phyloP scores from a whole-genome alignment of 768 basidiomycete genomes.

The Rossbeevera mucosa region DNA sequence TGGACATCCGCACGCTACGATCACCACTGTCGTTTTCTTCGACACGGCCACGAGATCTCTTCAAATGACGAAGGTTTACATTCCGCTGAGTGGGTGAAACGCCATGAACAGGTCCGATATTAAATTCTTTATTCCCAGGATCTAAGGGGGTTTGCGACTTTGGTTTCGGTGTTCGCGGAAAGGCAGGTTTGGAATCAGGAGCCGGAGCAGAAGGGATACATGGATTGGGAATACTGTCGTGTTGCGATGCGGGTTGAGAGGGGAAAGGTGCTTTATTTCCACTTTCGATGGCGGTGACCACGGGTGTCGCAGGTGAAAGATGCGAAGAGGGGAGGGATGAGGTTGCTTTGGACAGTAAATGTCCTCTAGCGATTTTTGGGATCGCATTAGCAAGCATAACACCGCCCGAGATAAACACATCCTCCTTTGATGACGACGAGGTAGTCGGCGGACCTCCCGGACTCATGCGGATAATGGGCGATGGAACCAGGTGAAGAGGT shows the following conservation, averaged over 20 bases:
- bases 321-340: neutral
- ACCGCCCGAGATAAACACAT: slow-evolving; percentile 13
- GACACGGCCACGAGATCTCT: slow-evolving; percentile 19
- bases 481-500: neutral
- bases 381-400: slow-evolving; percentile 13
- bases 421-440: slow-evolving; percentile 1
- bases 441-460: neutral
- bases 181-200: slow-evolving; percentile 6
- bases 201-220: neutral
- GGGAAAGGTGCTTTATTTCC: slow-evolving; percentile 10
- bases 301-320: neutral
- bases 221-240: neutral
- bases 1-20: slow-evolving; percentile 21
- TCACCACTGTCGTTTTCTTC: slow-evolving; percentile 28
- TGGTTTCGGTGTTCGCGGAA: slow-evolving; percentile 20
- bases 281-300: slow-evolving; percentile 8
- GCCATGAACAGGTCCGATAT: slow-evolving; percentile 17
- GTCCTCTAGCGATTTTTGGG: neutral
- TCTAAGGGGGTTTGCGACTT: slow-evolving; percentile 25
- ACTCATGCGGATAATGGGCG: neutral
- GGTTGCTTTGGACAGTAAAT: slow-evolving; percentile 1
- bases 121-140: slow-evolving; percentile 13
- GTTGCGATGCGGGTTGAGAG: slow-evolving; percentile 13
- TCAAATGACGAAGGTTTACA: slow-evolving; percentile 31
- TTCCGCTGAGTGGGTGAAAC: slow-evolving; percentile 26